Evolutionary conservation across 345 rosid species (phyloP).

Genomic region (Corchorus capsularis): DNA sequence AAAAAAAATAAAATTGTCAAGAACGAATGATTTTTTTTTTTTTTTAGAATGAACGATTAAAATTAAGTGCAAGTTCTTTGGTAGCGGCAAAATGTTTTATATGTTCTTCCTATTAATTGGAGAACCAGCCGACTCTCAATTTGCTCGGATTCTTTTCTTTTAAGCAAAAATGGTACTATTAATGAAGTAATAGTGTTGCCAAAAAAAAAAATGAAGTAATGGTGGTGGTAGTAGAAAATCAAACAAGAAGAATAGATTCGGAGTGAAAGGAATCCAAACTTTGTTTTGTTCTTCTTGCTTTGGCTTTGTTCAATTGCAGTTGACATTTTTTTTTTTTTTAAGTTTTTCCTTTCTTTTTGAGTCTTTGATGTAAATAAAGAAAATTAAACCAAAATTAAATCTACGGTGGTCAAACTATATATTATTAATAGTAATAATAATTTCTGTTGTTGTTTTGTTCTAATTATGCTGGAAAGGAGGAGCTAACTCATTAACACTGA

Average conservation of each 20-base stretch:
- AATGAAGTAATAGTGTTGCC: too few species aligned
- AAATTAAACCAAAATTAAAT: background rate
- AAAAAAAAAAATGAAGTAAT: background rate
- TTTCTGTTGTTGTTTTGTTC: background rate
- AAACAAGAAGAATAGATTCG: background rate
- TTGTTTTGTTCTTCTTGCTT: background rate
- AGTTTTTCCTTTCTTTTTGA: background rate
- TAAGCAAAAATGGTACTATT: background rate
- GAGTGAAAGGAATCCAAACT: background rate
- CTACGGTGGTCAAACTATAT: conserved; percentile 1
- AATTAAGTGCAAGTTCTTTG: too few species aligned
- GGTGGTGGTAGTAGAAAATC: background rate
- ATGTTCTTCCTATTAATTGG: background rate
- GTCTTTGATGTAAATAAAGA: background rate
- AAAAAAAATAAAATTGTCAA: too few species aligned
- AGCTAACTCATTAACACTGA: background rate
- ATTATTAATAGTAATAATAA: too few species aligned
- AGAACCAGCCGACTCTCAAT: background rate
- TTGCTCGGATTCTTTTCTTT: background rate
- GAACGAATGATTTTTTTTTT: too few species aligned
- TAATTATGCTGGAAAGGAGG: background rate
- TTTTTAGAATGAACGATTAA: too few species aligned
- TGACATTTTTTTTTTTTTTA: conserved; percentile 3
- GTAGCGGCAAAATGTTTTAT: too few species aligned
- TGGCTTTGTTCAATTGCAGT: conserved; percentile 1